Conservation (phyloP, 2,329 filamentous ascomycete species). For the Botryosphaeria dothidea region DNA sequence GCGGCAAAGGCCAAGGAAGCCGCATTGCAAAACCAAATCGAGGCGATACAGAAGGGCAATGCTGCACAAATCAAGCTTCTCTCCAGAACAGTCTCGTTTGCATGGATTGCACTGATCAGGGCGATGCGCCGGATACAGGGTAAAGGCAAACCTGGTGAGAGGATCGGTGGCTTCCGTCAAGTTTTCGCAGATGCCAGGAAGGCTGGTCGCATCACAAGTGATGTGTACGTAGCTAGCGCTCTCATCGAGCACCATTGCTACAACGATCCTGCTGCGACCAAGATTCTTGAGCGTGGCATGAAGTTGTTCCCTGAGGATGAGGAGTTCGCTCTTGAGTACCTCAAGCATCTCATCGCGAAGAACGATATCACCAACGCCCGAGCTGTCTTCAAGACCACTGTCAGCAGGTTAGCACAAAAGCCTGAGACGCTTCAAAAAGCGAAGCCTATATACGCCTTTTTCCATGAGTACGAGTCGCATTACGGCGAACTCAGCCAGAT, state of each 20-base stretch:
- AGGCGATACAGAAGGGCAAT: conserved; percentile 64
- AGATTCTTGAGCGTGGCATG: conserved; percentile 93
- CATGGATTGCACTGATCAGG: conserved; percentile 93
- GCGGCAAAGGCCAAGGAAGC: conserved; percentile 50
- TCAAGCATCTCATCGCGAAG: conserved; percentile 89
- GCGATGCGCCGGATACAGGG: conserved; percentile 94
- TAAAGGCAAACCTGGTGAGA: conserved; percentile 62
- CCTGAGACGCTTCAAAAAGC: conserved; percentile 73
- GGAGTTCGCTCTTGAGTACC: conserved; percentile 88
- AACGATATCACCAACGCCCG: conserved; percentile 95
- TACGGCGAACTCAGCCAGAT: conserved; percentile 93
- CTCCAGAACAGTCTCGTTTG: conserved; percentile 83
- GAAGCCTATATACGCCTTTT: conserved; percentile 84
- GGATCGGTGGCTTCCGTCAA: conserved; percentile 72
- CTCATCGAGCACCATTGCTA: conserved; percentile 95
- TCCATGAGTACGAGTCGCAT: conserved; percentile 92
- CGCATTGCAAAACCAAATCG: conserved; percentile 56
- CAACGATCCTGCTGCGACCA: conserved; percentile 86
- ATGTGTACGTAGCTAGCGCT: conserved; percentile 92
- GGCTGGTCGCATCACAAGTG: conserved; percentile 84
- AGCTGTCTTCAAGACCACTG: conserved; percentile 93
- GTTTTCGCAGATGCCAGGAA: conserved; percentile 88
- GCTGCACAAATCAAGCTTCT: conserved; percentile 73
- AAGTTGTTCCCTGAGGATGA: conserved; percentile 94
- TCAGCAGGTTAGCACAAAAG: conserved; percentile 77